Conservation (phyloP, 768 basidiomycete genomes). For the Russula foetens region DNA sequence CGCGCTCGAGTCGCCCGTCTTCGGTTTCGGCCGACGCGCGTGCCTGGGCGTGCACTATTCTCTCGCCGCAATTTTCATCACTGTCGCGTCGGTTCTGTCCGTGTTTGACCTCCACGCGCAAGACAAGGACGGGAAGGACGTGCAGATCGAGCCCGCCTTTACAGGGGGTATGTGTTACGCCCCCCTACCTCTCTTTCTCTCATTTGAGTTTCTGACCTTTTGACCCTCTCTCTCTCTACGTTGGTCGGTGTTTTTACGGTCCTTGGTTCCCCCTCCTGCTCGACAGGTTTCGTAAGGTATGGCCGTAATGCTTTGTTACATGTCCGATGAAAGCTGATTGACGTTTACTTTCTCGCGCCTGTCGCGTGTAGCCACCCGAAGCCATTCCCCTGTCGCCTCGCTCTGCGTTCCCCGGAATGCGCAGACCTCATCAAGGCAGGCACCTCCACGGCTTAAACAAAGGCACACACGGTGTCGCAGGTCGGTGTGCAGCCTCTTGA, state of each 20-base stretch:
- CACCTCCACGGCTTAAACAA: slow-evolving; percentile 1
- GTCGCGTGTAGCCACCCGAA: slow-evolving; percentile 12
- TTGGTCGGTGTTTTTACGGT: not conserved
- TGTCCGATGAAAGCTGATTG: not conserved
- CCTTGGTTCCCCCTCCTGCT: not conserved
- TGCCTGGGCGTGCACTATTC: slow-evolving; percentile 17
- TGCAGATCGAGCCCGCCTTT: slow-evolving; percentile 12
- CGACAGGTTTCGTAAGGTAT: slow-evolving; percentile 15
- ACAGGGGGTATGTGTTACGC: slow-evolving; percentile 13
- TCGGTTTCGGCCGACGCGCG: slow-evolving; percentile 17
- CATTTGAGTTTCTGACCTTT: not conserved
- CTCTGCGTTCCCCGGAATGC: slow-evolving; percentile 9
- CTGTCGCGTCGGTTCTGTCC: slow-evolving; percentile 11
- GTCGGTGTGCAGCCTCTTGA: too few species aligned
- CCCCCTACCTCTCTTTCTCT: not conserved
- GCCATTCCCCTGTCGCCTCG: slow-evolving; percentile 13
- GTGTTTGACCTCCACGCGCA: slow-evolving; percentile 15
- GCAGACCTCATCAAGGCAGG: slow-evolving; percentile 14
- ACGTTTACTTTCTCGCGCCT: not conserved
- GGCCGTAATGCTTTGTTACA: not conserved
- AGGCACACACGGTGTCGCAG: too few species aligned
- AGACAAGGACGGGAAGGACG: slow-evolving; percentile 12
- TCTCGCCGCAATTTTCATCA: slow-evolving; percentile 17
- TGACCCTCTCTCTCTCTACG: not conserved
- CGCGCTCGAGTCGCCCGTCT: slow-evolving; percentile 16